These are phyloP conservation scores for Amorphotheca resinae DNA, from an alignment of 495 filamentous ascomycete species.

Conservation along the genomic window DNA sequence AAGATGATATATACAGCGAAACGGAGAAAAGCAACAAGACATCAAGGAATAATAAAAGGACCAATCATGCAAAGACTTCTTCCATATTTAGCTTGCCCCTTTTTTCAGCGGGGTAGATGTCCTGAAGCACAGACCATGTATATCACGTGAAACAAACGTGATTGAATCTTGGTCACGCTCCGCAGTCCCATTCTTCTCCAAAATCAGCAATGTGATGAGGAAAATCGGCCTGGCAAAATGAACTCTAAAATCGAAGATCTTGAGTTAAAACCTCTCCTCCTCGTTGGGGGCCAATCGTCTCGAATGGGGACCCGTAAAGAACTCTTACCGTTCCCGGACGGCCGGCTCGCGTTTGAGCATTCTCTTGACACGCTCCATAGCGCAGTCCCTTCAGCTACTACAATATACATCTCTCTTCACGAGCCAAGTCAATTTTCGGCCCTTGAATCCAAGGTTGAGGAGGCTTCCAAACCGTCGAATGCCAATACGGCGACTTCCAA, in stretches of 20 bases:
- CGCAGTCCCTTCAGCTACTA: slow-evolving; percentile 13
- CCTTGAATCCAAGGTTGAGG: neutral
- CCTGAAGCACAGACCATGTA: too few species aligned
- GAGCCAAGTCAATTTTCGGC: slow-evolving; percentile 1
- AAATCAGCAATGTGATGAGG: too few species aligned
- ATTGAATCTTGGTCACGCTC: too few species aligned
- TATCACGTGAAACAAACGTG: too few species aligned
- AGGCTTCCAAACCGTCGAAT: neutral
- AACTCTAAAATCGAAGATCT: neutral
- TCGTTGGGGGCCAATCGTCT: slow-evolving; percentile 17
- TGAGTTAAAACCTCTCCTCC: slow-evolving; percentile 10
- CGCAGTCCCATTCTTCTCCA: too few species aligned
- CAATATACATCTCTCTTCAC: slow-evolving; percentile 18
- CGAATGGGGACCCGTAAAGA: slow-evolving; percentile 20
- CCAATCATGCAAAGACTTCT: too few species aligned
- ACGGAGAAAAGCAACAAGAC: too few species aligned
- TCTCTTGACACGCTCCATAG: slow-evolving; percentile 11
- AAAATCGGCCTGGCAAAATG: too few species aligned
- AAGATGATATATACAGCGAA: too few species aligned
- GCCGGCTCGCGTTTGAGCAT: slow-evolving; percentile 14
- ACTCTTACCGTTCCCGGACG: slow-evolving; percentile 11
- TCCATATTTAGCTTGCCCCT: too few species aligned
- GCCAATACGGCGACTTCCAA: neutral
- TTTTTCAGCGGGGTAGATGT: too few species aligned
- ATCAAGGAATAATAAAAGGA: too few species aligned